Conservation (phyloP, 257 asterid genomes). For the Ajuga chamaepitys region DNA sequence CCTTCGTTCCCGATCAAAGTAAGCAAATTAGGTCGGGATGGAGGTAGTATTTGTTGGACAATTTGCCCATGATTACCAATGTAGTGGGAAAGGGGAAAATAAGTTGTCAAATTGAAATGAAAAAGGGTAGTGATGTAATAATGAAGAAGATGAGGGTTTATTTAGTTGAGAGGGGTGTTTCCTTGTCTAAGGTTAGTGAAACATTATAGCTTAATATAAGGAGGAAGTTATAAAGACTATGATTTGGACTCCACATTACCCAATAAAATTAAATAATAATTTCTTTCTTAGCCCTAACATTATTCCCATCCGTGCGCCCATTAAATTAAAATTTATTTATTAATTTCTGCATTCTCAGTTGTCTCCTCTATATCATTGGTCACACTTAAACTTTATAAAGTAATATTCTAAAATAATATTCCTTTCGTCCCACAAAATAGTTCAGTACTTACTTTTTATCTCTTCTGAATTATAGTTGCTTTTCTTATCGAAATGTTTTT, state of each 20-base stretch:
- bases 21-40: too few relatives aligned
- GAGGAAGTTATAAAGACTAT: slow-evolving; percentile 25
- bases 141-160: slow-evolving; percentile 22
- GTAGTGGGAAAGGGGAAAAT: neutral
- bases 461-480: too few relatives aligned
- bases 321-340: slow-evolving; percentile 3
- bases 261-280: neutral
- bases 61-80: neutral
- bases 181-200: slow-evolving; percentile 36
- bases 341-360: slow-evolving; percentile 21
- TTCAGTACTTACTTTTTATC: too few relatives aligned
- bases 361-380: slow-evolving; percentile 18
- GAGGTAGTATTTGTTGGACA: neutral
- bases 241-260: slow-evolving; percentile 41
- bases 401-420: neutral
- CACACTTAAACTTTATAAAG: slow-evolving; percentile 5
- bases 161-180: slow-evolving; percentile 15
- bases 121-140: slow-evolving; percentile 16
- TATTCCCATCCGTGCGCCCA: slow-evolving; percentile 54
- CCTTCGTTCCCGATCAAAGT: too few relatives aligned
- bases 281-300: slow-evolving; percentile 20
- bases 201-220: slow-evolving; percentile 39
- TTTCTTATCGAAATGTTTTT: too few relatives aligned
- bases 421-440: too few relatives aligned
- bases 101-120: neutral